Conservation (phyloP, 371 early-diverging fungal species). For the Furculomyces boomerangus region DNA sequence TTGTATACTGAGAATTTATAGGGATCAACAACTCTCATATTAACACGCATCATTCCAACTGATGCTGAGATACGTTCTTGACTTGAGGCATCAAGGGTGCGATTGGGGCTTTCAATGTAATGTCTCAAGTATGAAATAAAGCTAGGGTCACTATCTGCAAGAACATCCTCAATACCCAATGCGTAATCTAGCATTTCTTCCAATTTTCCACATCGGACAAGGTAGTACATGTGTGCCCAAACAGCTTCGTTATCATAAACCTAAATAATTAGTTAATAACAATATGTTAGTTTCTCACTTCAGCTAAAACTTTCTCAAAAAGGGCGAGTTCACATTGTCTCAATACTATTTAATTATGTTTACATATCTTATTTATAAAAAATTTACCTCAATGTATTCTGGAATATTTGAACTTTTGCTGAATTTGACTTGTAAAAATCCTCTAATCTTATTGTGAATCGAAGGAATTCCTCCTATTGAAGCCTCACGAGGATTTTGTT, state of each 20-base stretch:
- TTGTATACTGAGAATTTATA: slow-evolving; percentile 75
- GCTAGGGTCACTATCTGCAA: slow-evolving; percentile 30
- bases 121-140: slow-evolving; percentile 47
- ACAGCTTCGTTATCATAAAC: slow-evolving; percentile 40
- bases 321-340: too few species aligned
- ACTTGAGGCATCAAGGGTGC: background rate
- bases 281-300: too few species aligned
- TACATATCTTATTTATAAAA: too few species aligned
- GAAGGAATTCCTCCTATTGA: slow-evolving; percentile 52
- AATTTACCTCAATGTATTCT: slow-evolving; percentile 28
- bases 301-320: too few species aligned
- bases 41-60: slow-evolving; percentile 3
- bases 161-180: slow-evolving; percentile 25
- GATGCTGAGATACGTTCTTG: background rate
- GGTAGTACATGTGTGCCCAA: slow-evolving; percentile 66
- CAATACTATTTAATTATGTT: too few species aligned
- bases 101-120: slow-evolving; percentile 29
- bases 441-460: slow-evolving; percentile 37
- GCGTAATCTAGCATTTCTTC: slow-evolving; percentile 46
- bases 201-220: slow-evolving; percentile 52
- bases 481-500: slow-evolving; percentile 38
- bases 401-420: slow-evolving; percentile 27
- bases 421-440: slow-evolving; percentile 42
- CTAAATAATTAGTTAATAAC: slow-evolving; percentile 13
- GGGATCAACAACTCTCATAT: slow-evolving; percentile 37